Base-by-base conservation (phyloP, 805 yeast species). In the Ogataea parapolymorpha region DNA sequence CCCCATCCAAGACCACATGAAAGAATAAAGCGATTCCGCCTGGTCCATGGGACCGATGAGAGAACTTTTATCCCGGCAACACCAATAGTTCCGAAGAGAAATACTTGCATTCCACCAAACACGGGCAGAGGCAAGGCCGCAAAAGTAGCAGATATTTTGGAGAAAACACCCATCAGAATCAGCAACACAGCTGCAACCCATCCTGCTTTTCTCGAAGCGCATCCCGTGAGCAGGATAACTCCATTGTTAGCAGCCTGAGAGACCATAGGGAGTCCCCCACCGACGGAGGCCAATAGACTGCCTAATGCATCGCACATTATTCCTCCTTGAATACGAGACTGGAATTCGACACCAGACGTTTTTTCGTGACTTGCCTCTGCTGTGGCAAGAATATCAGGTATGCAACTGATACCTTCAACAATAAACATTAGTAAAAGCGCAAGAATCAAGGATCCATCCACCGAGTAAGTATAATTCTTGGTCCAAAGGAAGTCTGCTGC, bases 191-290 rank as follows among this genome's bases (percentile, higher is more conserved):
- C 80, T 17, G 78, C 87, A 35, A 68, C 66, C 45, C 47, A 48
- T 13, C 54, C 54, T 2, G 51, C 51, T 5, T 42, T 35, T 62
- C 88, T 72, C 56, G 83, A 80, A 25, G 95, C 95, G 63, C 91
- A 84, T 59, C 82, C 83, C 25, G 95, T 86, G 56, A 86, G 69
- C 23, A 88, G 75, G 47, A 86, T 85, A 35, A 85, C 93, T 66
- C 95, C 95, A 57, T 86, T 86, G 64, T 86, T 86, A 61, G 85
- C 93, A 11, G 95, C 95, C 64, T 85, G 85, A 0, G 88, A 80
- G 5, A 88, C 78, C 77, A 85, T 70, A 34, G 95, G 93, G 7
- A 89, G 78, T 23, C 81, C 68, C 14, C 90, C 83, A 67, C 77
- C 72, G 34, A 83, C 67, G 18, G 86, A 83, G n/a, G 88, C 79